Evolutionary conservation across 495 filamentous ascomycete genomes (phyloP).

Genomic region (Evernia prunastri): DNA sequence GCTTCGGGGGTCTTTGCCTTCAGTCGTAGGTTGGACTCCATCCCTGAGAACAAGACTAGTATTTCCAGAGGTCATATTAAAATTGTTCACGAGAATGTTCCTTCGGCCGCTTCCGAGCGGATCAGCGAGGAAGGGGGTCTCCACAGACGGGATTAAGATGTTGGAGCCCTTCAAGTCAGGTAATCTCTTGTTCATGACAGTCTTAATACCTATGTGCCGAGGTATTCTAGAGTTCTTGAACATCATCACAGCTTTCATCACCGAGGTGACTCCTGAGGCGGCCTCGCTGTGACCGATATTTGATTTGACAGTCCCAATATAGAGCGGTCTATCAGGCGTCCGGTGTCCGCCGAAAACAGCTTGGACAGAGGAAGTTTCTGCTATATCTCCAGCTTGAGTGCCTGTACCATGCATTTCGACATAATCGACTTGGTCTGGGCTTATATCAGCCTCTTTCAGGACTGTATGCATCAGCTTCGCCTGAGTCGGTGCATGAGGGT

Average conservation of each 20-base stretch:
- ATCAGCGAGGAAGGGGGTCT: no score
- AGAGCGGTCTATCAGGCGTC: slow-evolving; percentile 68
- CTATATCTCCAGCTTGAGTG: slow-evolving; percentile 71
- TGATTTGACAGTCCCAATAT: slow-evolving; percentile 72
- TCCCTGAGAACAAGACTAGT: no score
- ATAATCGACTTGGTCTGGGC: slow-evolving; percentile 67
- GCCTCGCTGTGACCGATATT: slow-evolving; percentile 80
- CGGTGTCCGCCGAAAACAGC: no score
- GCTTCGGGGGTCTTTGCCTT: no score
- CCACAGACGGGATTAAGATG: no score
- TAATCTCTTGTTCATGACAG: slow-evolving; percentile 29
- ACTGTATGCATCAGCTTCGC: slow-evolving; percentile 53
- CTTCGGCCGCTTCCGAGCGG: no score
- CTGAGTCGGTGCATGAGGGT: slow-evolving; percentile 65
- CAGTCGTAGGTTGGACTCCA: no score
- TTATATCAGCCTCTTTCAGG: slow-evolving; percentile 59
- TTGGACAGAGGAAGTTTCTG: slow-evolving; percentile 70
- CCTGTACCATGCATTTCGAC: slow-evolving; percentile 85
- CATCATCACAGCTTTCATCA: slow-evolving; percentile 76
- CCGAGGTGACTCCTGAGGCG: slow-evolving; percentile 65
- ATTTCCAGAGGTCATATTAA: no score
- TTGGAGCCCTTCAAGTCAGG: no score
- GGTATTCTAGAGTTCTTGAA: slow-evolving; percentile 63
- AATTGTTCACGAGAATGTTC: no score
- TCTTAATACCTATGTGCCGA: slow-evolving; percentile 51